Conservation (phyloP, 495 filamentous ascomycete species). For the Apiosordaria backusii region DNA sequence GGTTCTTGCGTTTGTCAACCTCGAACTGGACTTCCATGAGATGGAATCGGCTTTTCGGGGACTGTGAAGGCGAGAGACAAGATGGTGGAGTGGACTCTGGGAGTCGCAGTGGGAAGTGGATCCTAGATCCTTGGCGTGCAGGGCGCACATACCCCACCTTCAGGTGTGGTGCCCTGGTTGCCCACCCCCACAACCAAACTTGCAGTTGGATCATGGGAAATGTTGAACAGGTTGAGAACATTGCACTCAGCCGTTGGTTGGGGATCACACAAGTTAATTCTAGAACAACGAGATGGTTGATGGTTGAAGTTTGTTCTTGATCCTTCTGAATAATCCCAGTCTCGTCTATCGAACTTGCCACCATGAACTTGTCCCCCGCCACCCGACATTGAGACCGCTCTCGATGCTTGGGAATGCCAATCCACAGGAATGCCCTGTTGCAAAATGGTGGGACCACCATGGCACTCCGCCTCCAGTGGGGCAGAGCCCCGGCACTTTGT, state of each 20-base stretch:
- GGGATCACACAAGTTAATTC: not conserved
- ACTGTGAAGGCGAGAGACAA: not conserved
- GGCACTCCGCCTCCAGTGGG: not conserved
- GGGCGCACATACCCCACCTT: not conserved
- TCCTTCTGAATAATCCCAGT: too few species aligned
- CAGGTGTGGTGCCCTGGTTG: not conserved
- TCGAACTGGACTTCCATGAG: not conserved
- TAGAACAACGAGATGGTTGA: not conserved
- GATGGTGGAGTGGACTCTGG: not conserved
- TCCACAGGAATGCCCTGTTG: not conserved
- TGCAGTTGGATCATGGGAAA: not conserved
- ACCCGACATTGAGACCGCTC: too few species aligned
- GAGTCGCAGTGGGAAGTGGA: not conserved
- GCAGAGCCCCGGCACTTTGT: not conserved
- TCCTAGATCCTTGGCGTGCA: not conserved
- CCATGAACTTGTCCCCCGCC: not conserved
- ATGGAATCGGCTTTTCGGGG: not conserved
- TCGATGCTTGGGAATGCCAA: not conserved
- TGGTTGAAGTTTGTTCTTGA: not conserved
- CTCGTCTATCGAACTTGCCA: not conserved
- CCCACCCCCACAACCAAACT: not conserved
- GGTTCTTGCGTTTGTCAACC: not conserved
- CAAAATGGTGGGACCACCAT: too few species aligned
- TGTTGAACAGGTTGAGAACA: not conserved
- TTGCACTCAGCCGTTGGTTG: not conserved